Evolutionary conservation across 495 filamentous ascomycete species (phyloP).

Genomic region (Durotheca rogersii): DNA sequence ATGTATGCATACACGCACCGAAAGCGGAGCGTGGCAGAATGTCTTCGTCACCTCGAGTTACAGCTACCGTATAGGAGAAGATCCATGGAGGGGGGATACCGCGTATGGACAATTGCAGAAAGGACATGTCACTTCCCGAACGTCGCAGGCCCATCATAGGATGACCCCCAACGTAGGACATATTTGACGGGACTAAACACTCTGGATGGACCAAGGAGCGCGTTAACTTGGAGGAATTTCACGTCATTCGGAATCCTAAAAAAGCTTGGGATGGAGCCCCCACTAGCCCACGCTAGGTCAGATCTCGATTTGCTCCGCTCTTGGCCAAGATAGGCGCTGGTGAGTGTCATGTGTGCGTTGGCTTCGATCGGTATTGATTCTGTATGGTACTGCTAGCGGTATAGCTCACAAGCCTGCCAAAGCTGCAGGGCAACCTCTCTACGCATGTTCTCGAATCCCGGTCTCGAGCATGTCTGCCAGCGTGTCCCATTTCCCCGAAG

Average conservation of each 20-base stretch:
- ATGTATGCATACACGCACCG: no score
- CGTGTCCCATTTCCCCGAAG: slow-evolving; percentile 56
- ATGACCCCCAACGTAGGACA: no score
- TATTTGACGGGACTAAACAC: no score
- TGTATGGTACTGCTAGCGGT: no score
- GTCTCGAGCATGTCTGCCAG: slow-evolving; percentile 61
- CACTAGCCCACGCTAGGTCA: neutral
- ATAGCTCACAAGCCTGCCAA: no score
- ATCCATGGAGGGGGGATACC: neutral
- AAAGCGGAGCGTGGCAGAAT: neutral
- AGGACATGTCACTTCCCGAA: neutral
- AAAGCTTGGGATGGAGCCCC: neutral
- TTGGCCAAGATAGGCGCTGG: slow-evolving; percentile 1
- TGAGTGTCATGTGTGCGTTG: slow-evolving; percentile 7
- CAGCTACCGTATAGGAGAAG: neutral
- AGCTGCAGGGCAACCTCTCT: no score
- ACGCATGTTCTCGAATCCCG: slow-evolving; percentile 38
- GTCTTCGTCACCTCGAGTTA: slow-evolving; percentile 18
- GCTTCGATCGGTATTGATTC: neutral
- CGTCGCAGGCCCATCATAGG: no score
- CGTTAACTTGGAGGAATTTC: slow-evolving; percentile 9
- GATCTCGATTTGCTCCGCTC: slow-evolving; percentile 13
- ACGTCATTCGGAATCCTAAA: slow-evolving; percentile 9
- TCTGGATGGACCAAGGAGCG: neutral
- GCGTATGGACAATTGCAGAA: neutral